Conservation (phyloP, 805 yeast species). For the Torulaspora delbrueckii region DNA sequence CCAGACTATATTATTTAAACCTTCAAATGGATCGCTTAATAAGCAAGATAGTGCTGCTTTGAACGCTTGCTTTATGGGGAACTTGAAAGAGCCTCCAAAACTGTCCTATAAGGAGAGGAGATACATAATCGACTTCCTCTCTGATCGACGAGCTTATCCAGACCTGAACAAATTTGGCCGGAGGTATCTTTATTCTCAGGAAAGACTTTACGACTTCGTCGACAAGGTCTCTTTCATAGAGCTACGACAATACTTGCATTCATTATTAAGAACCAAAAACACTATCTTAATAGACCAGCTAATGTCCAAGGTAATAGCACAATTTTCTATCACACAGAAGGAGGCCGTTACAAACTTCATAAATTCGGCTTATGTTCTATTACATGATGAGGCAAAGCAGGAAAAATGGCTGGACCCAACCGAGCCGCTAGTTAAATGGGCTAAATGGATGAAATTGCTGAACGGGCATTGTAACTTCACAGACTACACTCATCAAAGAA, state of each 20-base stretch:
- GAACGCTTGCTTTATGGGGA: slow-evolving; percentile 5
- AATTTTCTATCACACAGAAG: slow-evolving; percentile 21
- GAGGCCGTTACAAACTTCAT: slow-evolving; percentile 16
- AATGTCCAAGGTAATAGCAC: slow-evolving; percentile 20
- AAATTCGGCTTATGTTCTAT: slow-evolving; percentile 14
- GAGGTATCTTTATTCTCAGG: slow-evolving; percentile 14
- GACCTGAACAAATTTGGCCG: slow-evolving; percentile 18
- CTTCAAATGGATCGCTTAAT: slow-evolving; percentile 4
- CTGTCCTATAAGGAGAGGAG: slow-evolving; percentile 11
- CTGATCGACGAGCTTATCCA: slow-evolving; percentile 16
- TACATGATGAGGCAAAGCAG: slow-evolving; percentile 4
- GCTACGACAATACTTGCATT: slow-evolving; percentile 18
- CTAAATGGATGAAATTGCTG: slow-evolving; percentile 20
- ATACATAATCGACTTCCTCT: slow-evolving; percentile 18
- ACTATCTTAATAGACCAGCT: slow-evolving; percentile 11
- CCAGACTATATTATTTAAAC: slow-evolving; percentile 7
- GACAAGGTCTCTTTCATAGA: slow-evolving; percentile 19
- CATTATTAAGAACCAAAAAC: slow-evolving; percentile 16
- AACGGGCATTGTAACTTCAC: slow-evolving; percentile 29
- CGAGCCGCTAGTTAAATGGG: slow-evolving; percentile 24
- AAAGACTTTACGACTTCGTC: slow-evolving; percentile 3
- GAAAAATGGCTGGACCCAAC: background rate
- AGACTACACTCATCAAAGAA: slow-evolving; percentile 18
- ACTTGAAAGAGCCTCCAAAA: background rate
- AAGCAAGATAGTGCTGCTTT: slow-evolving; percentile 6